A percentile compares a stretch with the other conserved stretches of the same genome.
Evolutionary conservation across 768 basidiomycete genomes (phyloP).

Genomic region (Polyporus arcularius): DNA sequence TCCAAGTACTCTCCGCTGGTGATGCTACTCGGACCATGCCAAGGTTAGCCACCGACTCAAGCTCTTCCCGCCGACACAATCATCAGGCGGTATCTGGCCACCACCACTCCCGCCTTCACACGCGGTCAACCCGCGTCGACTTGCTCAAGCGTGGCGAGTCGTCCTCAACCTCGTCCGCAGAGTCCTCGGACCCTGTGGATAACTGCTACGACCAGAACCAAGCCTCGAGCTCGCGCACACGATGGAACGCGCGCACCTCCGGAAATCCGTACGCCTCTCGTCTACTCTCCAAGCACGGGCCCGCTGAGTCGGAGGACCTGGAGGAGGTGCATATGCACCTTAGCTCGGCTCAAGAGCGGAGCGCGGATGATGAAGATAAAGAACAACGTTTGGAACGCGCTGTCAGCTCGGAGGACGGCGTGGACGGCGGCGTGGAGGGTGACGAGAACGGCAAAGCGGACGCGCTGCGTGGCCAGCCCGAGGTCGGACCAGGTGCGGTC

Average conservation of each 20-base stretch:
- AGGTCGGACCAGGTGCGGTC: constrained; percentile 1
- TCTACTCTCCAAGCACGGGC: constrained; percentile 6
- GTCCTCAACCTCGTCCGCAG: background rate
- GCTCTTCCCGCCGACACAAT: constrained; percentile 16
- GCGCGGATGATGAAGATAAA: constrained; percentile 3
- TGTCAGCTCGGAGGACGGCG: background rate
- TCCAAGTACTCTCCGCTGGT: background rate
- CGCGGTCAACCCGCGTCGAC: background rate
- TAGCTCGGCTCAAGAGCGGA: constrained; percentile 1
- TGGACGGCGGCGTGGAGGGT: background rate
- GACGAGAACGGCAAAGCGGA: background rate
- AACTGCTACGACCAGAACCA: constrained; percentile 3
- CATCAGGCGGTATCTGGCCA: constrained; percentile 9
- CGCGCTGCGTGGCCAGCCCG: background rate
- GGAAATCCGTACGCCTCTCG: constrained; percentile 13
- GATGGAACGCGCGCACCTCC: constrained; percentile 16
- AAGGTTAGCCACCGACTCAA: constrained; percentile 15
- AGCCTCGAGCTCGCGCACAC: constrained; percentile 11
- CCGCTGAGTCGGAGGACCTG: constrained; percentile 3
- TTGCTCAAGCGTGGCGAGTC: background rate
- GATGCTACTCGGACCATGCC: constrained; percentile 13
- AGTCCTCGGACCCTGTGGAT: background rate
- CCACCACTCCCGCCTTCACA: constrained; percentile 10
- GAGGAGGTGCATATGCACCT: constrained; percentile 8
- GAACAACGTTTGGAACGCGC: background rate